Conservation (phyloP, 1,284 basidiomycete genomes). For the Tylopilus sp. region DNA sequence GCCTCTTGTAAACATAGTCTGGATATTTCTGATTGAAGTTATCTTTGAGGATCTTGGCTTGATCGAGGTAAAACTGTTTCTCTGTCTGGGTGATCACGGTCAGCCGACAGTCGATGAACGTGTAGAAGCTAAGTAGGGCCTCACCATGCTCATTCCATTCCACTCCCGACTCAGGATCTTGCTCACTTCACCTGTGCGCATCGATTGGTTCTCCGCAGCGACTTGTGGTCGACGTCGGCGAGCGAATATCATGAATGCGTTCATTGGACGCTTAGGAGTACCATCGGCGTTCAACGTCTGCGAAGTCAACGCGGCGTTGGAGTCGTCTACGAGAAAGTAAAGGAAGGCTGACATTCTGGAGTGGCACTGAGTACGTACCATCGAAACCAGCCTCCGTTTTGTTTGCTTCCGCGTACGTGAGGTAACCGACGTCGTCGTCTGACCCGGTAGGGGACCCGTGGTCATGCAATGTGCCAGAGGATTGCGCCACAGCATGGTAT, state of each 20-base stretch:
- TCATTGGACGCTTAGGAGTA: conserved; percentile 83
- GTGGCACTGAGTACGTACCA: conserved; percentile 33
- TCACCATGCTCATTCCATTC: conserved; percentile 59
- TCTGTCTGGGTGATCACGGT: conserved; percentile 47
- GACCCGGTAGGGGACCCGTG: conserved; percentile 46
- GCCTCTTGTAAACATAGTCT: conserved; percentile 79
- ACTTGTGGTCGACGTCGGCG: conserved; percentile 76
- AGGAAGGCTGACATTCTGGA: conserved; percentile 11
- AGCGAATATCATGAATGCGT: conserved; percentile 88
- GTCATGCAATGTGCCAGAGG: conserved; percentile 34
- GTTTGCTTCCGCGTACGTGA: conserved; percentile 34
- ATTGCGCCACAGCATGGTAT: conserved; percentile 26
- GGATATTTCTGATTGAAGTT: conserved; percentile 81
- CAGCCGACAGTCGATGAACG: conserved; percentile 13
- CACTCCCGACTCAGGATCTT: conserved; percentile 80
- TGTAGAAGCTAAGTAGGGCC: conserved; percentile 9
- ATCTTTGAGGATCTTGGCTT: conserved; percentile 78
- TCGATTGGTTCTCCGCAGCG: conserved; percentile 73
- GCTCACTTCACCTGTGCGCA: conserved; percentile 82
- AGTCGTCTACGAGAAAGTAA: conserved; percentile 39
- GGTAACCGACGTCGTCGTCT: conserved; percentile 42
- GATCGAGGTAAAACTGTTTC: conserved; percentile 81
- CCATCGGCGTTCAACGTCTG: conserved; percentile 80
- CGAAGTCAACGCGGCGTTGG: conserved; percentile 56
- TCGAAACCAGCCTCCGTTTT: conserved; percentile 42